Evolutionary conservation across 495 filamentous ascomycete species (phyloP), one percentile per base, ranked within the genome.

Genomic region (Penicillium fimorum): DNA sequence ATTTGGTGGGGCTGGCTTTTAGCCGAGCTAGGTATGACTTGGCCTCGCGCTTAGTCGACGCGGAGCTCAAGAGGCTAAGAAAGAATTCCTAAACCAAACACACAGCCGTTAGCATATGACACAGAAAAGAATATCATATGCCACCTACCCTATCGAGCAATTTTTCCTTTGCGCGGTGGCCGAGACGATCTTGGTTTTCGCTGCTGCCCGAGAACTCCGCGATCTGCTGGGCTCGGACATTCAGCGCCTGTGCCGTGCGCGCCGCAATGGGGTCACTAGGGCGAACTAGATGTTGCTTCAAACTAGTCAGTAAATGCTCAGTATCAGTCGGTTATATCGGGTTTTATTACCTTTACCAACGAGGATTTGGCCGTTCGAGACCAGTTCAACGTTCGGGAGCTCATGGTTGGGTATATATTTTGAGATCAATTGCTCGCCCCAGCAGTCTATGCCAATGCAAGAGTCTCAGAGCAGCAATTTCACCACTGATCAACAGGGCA

Each of bases 1-100:
- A 15, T 49, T 68, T 70, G 27, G 62, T 47, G 48, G 61, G 49
- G 46, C 63, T 69, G 22, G 81, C 79, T 41, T 84, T 84, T 69
- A 94, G 91, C 33, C 86, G 89, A 53, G 91, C 84, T 9, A 97
- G 76, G 64, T 96, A 97, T 9, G 87, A 84, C 69, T 87, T 90
- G 43, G 92, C 93, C 71, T 97, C 92, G 51, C 92, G 85, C 70
- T 90, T 93, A 1, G 93, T 96, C 2, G 91, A 85, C 5, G 91
- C 88, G 12, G 92, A 90, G 61, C 82, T 87, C 20, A 97, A 76
- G 7, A 96, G 79, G 27, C 89, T 91, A 10, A 93, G 79, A 60
- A 91, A 87, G 59, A 94, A 86, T 71, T 93, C 89, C 90, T 94
- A 13, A 13, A 12, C 20, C 42, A 13, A 32, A 22, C 15, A 32